Percentiles rank a stretch among this genome's conserved stretches.
phyloP scores from a whole-genome alignment of 2,329 filamentous ascomycete genomes.

The Alternaria brassicicola region DNA sequence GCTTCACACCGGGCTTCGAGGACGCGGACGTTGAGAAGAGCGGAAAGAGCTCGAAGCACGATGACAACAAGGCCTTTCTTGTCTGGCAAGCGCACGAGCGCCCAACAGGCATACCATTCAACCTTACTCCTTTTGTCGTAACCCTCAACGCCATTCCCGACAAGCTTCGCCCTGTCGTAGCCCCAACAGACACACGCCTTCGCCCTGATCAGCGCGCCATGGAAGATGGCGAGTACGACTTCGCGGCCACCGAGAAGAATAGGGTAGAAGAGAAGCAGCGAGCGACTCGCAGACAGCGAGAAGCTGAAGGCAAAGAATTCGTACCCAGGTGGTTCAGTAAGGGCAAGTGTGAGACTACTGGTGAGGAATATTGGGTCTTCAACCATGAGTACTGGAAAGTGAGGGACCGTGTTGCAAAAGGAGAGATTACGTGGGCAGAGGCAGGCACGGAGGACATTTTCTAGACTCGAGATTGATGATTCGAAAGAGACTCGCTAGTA shows the following conservation, averaged over 20 bases:
- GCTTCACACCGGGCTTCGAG: slow-evolving; percentile 89
- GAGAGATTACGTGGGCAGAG: slow-evolving; percentile 67
- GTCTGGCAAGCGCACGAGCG: slow-evolving; percentile 90
- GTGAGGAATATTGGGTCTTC: slow-evolving; percentile 89
- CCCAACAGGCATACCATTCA: slow-evolving; percentile 89
- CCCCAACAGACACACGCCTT: slow-evolving; percentile 92
- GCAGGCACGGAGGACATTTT: slow-evolving; percentile 76
- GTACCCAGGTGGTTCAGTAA: slow-evolving; percentile 83
- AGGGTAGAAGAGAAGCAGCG: slow-evolving; percentile 91
- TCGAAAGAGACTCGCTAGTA: background rate
- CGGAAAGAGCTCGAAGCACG: slow-evolving; percentile 53
- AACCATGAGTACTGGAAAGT: slow-evolving; percentile 87
- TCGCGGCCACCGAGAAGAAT: slow-evolving; percentile 92
- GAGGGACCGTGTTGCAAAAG: slow-evolving; percentile 68
- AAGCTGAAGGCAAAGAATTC: slow-evolving; percentile 81
- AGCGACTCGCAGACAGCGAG: slow-evolving; percentile 72
- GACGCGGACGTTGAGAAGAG: slow-evolving; percentile 64
- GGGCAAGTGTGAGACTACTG: slow-evolving; percentile 75
- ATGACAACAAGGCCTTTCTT: slow-evolving; percentile 79
- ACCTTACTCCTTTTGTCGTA: slow-evolving; percentile 93
- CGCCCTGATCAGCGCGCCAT: slow-evolving; percentile 95
- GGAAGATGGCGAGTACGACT: slow-evolving; percentile 97
- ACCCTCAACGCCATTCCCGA: slow-evolving; percentile 92
- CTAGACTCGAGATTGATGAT: slow-evolving; percentile 34
- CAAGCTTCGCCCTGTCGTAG: slow-evolving; percentile 74